Percentiles rank a stretch among this genome's conserved stretches.
Conservation (phyloP, 1,284 basidiomycete genomes). For the Naganishia liquefaciens region DNA sequence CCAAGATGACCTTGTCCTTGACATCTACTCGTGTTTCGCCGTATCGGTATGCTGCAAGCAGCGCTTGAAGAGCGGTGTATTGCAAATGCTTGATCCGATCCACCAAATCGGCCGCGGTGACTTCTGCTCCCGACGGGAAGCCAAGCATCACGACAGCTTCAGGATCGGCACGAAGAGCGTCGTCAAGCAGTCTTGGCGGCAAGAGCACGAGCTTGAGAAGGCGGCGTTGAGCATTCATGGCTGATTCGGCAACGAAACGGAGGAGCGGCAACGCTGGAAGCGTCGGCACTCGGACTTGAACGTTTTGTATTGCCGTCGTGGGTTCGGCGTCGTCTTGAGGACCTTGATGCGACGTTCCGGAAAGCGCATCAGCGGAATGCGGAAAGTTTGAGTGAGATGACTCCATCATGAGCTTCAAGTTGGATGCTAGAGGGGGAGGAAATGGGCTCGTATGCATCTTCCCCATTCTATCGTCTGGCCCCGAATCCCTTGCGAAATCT, state of each 20-base stretch:
- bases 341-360: neutral
- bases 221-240: conserved; percentile 18
- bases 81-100: conserved; percentile 27
- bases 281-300: neutral
- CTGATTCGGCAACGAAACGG: conserved; percentile 20
- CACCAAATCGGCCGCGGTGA: conserved; percentile 12
- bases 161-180: conserved; percentile 19
- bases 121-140: neutral
- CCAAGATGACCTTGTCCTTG: conserved; percentile 25
- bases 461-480: no score
- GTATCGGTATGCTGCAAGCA: conserved; percentile 25
- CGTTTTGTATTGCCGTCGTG: neutral
- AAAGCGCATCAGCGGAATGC: neutral
- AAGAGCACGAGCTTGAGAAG: conserved; percentile 25
- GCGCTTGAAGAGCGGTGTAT: conserved; percentile 20
- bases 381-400: neutral
- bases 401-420: no score
- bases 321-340: neutral
- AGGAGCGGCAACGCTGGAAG: conserved; percentile 29
- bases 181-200: conserved; percentile 5
- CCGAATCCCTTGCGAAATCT: no score
- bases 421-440: no score
- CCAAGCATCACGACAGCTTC: conserved; percentile 17
- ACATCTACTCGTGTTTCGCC: conserved; percentile 13
- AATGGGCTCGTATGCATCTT: no score